Percentiles rank a stretch among this genome's conserved stretches.
These are phyloP conservation scores for Cladosporium sp. DNA, from an alignment of 2,329 filamentous ascomycete genomes.

Conservation along the genomic window DNA sequence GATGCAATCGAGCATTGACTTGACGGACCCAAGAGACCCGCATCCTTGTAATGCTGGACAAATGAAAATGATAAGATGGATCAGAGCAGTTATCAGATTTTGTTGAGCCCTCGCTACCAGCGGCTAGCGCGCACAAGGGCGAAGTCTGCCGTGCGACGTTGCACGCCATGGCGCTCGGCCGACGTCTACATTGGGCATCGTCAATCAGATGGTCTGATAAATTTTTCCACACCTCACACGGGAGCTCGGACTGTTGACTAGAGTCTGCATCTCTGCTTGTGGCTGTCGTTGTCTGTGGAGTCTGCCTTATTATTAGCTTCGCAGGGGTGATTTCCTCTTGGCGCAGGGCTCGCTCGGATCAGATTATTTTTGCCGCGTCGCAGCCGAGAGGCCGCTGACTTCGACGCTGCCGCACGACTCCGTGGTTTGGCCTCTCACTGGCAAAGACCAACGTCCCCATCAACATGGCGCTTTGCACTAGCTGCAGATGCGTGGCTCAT, in stretches of 20 bases:
- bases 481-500: conserved; percentile 4
- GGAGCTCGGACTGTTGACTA: neutral
- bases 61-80: conserved; percentile 10
- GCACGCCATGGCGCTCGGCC: too few relatives aligned
- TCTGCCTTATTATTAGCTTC: neutral
- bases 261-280: neutral
- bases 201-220: conserved; percentile 8
- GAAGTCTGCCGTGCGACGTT: too few relatives aligned
- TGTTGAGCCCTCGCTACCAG: too few relatives aligned
- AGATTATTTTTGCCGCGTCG: conserved; percentile 7
- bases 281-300: neutral
- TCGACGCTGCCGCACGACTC: neutral
- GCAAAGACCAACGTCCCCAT: neutral
- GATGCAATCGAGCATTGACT: too few relatives aligned
- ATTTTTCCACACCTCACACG: neutral
- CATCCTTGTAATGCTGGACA: too few relatives aligned
- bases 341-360: conserved; percentile 1
- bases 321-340: neutral
- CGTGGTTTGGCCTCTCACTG: neutral
- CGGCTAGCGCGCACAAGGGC: too few relatives aligned
- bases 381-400: neutral
- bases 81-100: neutral
- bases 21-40: too few relatives aligned
- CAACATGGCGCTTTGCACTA: neutral
- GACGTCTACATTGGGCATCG: too few relatives aligned